Percentiles rank a stretch among this genome's conserved stretches.
phyloP scores from a whole-genome alignment of 169 alveolate species.

The Plasmodium vivax region DNA sequence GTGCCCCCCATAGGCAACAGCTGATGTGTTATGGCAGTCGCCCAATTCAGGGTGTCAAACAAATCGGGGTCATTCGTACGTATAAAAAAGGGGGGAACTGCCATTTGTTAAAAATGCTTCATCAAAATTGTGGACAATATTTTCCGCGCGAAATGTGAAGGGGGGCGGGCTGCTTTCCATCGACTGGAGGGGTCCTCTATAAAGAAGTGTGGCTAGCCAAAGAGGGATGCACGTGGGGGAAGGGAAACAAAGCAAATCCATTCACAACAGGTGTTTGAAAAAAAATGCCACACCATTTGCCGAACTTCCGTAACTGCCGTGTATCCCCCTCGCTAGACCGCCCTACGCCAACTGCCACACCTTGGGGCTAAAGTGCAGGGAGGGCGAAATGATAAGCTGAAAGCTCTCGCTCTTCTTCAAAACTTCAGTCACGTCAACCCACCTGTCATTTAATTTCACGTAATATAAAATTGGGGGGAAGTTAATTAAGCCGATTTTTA shows the following conservation, averaged over 20 bases:
- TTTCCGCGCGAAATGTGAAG: background rate
- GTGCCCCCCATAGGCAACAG: background rate
- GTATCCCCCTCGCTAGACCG: background rate
- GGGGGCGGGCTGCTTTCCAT: background rate
- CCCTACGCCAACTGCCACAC: slow-evolving; percentile 45
- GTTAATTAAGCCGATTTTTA: slow-evolving; percentile 69
- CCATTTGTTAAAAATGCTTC: background rate
- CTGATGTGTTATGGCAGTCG: background rate
- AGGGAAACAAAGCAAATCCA: too few relatives aligned
- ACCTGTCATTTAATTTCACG: slow-evolving; percentile 58
- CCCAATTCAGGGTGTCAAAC: background rate
- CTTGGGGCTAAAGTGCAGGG: slow-evolving; percentile 61
- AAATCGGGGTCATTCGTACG: background rate
- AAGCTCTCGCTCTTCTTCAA: slow-evolving; percentile 60
- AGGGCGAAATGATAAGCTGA: slow-evolving; percentile 68
- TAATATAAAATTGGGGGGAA: slow-evolving; percentile 58
- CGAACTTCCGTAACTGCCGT: background rate
- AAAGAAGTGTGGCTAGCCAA: background rate
- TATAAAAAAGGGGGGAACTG: background rate
- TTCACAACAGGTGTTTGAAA: background rate
- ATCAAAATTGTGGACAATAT: background rate
- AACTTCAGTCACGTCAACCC: slow-evolving; percentile 61
- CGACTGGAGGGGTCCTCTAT: background rate
- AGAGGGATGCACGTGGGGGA: background rate
- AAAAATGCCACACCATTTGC: background rate